Conservation (phyloP, 2,329 filamentous ascomycete species). For the Talaromyces rugulosus region DNA sequence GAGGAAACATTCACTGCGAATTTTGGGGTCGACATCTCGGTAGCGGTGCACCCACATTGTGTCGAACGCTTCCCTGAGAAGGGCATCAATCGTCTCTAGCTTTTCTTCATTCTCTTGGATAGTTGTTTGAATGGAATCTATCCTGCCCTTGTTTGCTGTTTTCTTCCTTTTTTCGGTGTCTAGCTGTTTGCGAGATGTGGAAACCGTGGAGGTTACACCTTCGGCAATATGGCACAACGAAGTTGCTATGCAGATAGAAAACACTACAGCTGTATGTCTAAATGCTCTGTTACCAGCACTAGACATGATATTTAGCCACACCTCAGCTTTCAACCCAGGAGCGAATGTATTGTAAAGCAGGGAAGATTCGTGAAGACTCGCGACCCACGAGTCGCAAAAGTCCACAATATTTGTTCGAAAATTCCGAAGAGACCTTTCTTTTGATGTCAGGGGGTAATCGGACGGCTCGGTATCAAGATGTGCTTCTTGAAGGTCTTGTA, state of each 20-base stretch:
- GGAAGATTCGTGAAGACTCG: constrained; percentile 75
- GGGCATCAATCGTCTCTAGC: constrained; percentile 64
- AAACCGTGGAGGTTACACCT: constrained; percentile 66
- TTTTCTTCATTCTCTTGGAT: constrained; percentile 67
- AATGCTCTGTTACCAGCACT: constrained; percentile 84
- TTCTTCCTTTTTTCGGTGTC: constrained; percentile 71
- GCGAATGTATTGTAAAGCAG: constrained; percentile 71
- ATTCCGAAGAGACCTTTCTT: constrained; percentile 67
- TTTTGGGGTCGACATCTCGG: constrained; percentile 84
- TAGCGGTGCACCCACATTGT: constrained; percentile 94
- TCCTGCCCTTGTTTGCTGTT: constrained; percentile 71
- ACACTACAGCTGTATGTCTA: constrained; percentile 85
- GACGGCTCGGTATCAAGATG: constrained; percentile 79
- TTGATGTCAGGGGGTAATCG: constrained; percentile 88
- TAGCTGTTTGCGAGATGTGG: constrained; percentile 72
- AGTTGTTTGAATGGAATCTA: constrained; percentile 67
- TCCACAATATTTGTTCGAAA: constrained; percentile 74
- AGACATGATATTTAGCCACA: constrained; percentile 89
- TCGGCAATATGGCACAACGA: constrained; percentile 70
- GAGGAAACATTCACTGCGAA: constrained; percentile 81
- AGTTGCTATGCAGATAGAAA: constrained; percentile 73
- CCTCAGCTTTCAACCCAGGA: constrained; percentile 81
- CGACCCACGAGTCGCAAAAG: constrained; percentile 75
- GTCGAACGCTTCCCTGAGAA: constrained; percentile 83
- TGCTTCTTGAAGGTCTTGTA: constrained; percentile 81